Conservation (phyloP, 768 basidiomycete species). For the Coprinopsis cinerea region DNA sequence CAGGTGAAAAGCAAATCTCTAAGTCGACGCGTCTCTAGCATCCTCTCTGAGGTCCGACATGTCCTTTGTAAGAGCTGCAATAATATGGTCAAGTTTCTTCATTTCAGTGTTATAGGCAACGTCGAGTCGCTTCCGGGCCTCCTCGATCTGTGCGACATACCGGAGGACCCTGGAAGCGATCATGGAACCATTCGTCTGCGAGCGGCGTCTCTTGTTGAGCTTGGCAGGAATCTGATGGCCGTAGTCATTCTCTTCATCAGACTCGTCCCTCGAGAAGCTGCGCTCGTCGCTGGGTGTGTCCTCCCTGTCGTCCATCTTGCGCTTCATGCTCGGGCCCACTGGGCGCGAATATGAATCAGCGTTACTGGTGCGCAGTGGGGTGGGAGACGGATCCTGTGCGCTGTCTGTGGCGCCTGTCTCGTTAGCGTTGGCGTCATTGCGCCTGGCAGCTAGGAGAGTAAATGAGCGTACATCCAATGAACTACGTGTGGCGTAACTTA, state of each 20-base stretch:
- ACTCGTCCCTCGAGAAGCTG: constrained; percentile 22
- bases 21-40: constrained; percentile 4
- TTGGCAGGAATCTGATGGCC: constrained; percentile 23
- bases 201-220: constrained; percentile 28
- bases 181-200: constrained; percentile 21
- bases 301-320: constrained; percentile 16
- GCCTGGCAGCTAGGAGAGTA: neutral
- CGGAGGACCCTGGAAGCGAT: constrained; percentile 27
- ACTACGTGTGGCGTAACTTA: constrained; percentile 15
- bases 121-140: constrained; percentile 29
- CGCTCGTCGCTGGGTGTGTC: constrained; percentile 14
- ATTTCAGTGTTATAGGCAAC: constrained; percentile 27
- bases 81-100: constrained; percentile 28
- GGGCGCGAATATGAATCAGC: too few relatives aligned
- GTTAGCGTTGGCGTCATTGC: constrained; percentile 11
- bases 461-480: constrained; percentile 6
- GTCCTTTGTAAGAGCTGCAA: constrained; percentile 18
- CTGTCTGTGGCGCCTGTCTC: constrained; percentile 15
- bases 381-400: too few relatives aligned
- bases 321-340: constrained; percentile 16
- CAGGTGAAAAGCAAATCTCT: neutral
- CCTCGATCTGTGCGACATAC: constrained; percentile 30
- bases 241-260: constrained; percentile 32
- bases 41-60: constrained; percentile 6
- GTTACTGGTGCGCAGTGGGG: too few relatives aligned